A percentile compares a stretch with the other conserved stretches of the same genome.
These are phyloP conservation scores for Paspalum notatum DNA, from an alignment of 176 grass and related monocot genomes.

Conservation along the genomic window DNA sequence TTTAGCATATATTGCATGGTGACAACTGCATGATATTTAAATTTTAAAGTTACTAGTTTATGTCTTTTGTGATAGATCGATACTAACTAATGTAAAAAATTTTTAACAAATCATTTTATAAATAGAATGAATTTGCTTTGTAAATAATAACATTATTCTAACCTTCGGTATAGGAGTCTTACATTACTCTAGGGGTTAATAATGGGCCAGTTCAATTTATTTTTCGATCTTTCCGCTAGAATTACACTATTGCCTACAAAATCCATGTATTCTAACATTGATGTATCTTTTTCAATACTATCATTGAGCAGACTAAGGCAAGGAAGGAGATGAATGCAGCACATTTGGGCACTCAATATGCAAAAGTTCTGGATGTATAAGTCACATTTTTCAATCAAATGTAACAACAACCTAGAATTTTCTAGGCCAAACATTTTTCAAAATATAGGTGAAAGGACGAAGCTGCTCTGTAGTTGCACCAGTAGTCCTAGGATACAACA, in stretches of 20 bases:
- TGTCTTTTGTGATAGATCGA: not conserved
- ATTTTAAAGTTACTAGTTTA: not conserved
- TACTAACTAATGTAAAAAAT: not conserved
- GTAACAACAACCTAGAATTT: not conserved
- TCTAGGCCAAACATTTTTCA: not conserved
- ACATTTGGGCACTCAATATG: slow-evolving; percentile 4
- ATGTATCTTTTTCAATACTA: not conserved
- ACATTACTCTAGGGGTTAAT: not conserved
- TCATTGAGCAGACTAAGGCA: slow-evolving; percentile 15
- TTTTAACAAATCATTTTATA: not conserved
- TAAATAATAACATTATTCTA: not conserved
- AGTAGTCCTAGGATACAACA: not conserved
- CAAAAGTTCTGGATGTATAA: slow-evolving; percentile 37
- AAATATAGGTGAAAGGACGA: not conserved
- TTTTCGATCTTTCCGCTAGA: not conserved
- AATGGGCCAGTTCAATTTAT: too few relatives aligned
- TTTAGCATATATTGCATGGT: not conserved
- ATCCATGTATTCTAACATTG: not conserved
- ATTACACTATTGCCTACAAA: not conserved
- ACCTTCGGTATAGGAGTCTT: not conserved
- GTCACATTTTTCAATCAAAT: not conserved
- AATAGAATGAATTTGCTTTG: not conserved
- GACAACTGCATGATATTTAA: not conserved
- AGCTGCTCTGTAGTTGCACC: not conserved
- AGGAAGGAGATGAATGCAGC: slow-evolving; percentile 17